A percentile compares a stretch with the other conserved stretches of the same genome.
Evolutionary conservation across 768 basidiomycete genomes (phyloP).

Genomic region (Termitomyces sp.): DNA sequence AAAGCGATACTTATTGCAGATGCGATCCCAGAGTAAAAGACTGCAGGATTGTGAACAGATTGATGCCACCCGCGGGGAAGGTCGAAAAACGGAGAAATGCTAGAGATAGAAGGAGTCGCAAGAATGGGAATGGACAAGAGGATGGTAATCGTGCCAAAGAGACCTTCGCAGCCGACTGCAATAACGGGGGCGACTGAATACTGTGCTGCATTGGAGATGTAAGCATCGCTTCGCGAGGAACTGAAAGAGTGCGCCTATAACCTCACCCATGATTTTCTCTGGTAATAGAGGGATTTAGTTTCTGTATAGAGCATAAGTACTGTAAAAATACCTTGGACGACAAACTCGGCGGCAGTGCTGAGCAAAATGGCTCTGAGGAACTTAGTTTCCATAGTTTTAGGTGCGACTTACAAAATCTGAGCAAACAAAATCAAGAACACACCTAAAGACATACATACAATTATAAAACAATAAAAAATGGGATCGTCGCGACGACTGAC

Average conservation of each 20-base stretch:
- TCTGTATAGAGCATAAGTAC: too few species aligned
- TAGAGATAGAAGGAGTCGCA: constrained; percentile 62
- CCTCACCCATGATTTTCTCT: constrained; percentile 84
- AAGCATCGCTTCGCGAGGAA: background rate
- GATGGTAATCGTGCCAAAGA: constrained; percentile 84
- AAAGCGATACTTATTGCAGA: constrained; percentile 74
- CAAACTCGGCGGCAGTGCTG: constrained; percentile 89
- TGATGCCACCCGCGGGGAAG: constrained; percentile 86
- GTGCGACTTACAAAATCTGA: constrained; percentile 76
- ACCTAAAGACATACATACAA: constrained; percentile 46
- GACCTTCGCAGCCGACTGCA: constrained; percentile 92
- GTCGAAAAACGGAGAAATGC: constrained; percentile 76
- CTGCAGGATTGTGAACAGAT: constrained; percentile 72
- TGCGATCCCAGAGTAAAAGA: constrained; percentile 62
- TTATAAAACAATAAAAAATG: constrained; percentile 12
- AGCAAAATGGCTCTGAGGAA: background rate
- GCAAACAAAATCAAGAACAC: constrained; percentile 91
- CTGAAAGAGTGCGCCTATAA: background rate
- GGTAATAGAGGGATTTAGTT: background rate
- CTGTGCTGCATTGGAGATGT: constrained; percentile 30
- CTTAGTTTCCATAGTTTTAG: constrained; percentile 8
- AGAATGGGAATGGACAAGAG: constrained; percentile 78
- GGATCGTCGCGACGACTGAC: constrained; percentile 34
- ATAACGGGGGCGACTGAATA: constrained; percentile 86
- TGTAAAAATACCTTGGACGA: constrained; percentile 60